Base-by-base conservation (phyloP, 306 rosid species). In the Trifolium repens region DNA sequence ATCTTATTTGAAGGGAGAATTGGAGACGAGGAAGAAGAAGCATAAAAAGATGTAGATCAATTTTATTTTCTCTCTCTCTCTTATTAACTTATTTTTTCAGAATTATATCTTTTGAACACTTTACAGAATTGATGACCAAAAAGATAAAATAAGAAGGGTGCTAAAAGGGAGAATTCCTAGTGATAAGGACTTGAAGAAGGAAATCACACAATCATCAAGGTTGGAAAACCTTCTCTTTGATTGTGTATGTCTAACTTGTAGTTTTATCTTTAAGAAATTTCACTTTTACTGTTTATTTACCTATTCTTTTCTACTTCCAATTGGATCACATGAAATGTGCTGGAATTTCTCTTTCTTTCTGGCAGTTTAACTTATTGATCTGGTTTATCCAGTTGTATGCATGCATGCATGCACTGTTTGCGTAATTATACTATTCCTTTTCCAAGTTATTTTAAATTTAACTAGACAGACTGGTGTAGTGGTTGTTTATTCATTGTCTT, bases 131-230 rank as follows among this genome's bases (percentile, higher is more conserved):
- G 94, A 94, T 74, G 97, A 90, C 27, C 79, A 86, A 81, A 90
- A 82, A 74, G 98, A 91, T 79, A 91, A 80, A 80, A 85, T 91
- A 82, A 89, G 88, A 85, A 91, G 84, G 74, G 96, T 85, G 68
- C 88, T 94, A 53, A 91, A 89, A 74, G 98, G 97, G 71, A 90
- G 97, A 84, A 77, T 94, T 71, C 98, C 98, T 84, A 74, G 73
- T 9, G 98, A 91, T 73, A 91, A 91, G 85, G 98, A 94, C 73
- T 69, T 94, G 87, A 91, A 87, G 82, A 89, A 71, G 78, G 98
- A 94, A 86, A 80, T 94, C 66, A 74, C 84, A 52, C 89, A 83
- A 65, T 93, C 88, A 55, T 35, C 81, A 84, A 90, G 97, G 98
- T 94, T 82, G 55, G 86, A 81, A 46, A 71, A 78, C 49, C 50